phyloP scores from a whole-genome alignment of 2,329 filamentous ascomycete species.

The Neurospora sp. region DNA sequence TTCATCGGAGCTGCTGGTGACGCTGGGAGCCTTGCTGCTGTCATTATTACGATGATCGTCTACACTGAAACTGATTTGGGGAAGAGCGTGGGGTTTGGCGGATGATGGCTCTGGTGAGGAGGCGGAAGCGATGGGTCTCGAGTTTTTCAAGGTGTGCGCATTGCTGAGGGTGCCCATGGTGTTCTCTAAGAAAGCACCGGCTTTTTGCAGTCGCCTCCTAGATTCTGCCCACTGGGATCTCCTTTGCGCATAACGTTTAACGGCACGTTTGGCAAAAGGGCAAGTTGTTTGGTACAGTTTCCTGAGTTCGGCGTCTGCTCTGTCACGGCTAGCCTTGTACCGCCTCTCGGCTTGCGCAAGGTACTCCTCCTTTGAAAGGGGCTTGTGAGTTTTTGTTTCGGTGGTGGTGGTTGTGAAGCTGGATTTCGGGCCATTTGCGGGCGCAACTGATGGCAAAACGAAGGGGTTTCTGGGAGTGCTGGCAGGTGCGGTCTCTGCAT shows the following conservation, averaged over 20 bases:
- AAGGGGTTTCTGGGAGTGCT: not conserved
- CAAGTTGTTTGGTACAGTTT: not conserved
- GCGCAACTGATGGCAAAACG: not conserved
- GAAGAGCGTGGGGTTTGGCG: not conserved
- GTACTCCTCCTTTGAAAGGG: not conserved
- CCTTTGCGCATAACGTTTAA: not conserved
- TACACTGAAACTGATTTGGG: not conserved
- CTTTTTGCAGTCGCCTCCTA: not conserved
- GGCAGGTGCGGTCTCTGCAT: not conserved
- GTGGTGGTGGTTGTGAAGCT: not conserved
- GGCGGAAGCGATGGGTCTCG: not conserved
- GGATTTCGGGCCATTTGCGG: not conserved
- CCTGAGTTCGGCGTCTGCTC: not conserved
- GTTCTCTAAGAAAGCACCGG: not conserved
- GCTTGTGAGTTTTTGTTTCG: not conserved
- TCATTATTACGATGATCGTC: not conserved
- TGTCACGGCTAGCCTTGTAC: slow-evolving; percentile 1
- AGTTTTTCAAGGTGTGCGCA: not conserved
- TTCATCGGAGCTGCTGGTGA: slow-evolving; percentile 1
- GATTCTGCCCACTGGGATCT: not conserved
- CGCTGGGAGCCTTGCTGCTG: not conserved
- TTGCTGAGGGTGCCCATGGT: not conserved
- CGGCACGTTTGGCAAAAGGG: not conserved
- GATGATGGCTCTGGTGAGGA: not conserved
- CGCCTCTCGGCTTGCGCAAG: slow-evolving; percentile 1